Evolutionary conservation across 2,329 filamentous ascomycete species (phyloP).

Genomic region (Aspergillus sp.): DNA sequence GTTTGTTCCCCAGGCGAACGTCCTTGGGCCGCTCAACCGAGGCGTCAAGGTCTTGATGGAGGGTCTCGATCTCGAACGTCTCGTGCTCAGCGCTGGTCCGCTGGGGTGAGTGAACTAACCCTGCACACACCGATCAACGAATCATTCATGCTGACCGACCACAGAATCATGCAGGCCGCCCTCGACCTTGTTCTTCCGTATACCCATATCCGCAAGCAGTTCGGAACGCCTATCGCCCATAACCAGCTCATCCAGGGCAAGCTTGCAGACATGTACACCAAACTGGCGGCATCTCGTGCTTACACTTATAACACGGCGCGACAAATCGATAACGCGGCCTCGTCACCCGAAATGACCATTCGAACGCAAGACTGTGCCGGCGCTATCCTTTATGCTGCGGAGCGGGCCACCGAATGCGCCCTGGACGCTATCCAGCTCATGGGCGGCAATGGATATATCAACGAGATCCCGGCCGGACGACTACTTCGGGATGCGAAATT

Average conservation of each 20-base stretch:
- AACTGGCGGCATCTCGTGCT: conserved; percentile 76
- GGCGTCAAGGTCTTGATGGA: conserved; percentile 95
- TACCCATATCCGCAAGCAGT: conserved; percentile 85
- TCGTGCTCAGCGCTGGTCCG: conserved; percentile 88
- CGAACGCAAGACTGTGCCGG: conserved; percentile 91
- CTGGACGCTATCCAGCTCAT: conserved; percentile 89
- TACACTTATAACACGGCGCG: conserved; percentile 86
- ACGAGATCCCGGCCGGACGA: conserved; percentile 88
- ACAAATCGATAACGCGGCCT: conserved; percentile 71
- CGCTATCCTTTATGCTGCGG: conserved; percentile 88
- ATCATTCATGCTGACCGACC: not conserved
- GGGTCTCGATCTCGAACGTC: conserved; percentile 86
- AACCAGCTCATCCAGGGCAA: conserved; percentile 94
- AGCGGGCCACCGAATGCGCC: conserved; percentile 78
- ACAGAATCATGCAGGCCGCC: conserved; percentile 80
- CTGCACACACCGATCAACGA: not conserved
- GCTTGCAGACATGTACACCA: conserved; percentile 96
- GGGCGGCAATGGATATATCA: conserved; percentile 93
- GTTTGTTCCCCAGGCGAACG: conserved; percentile 79
- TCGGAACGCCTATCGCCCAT: conserved; percentile 79
- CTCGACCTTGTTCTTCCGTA: conserved; percentile 87
- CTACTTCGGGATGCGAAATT: conserved; percentile 76
- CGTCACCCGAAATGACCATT: conserved; percentile 48
- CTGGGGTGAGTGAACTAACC: conserved; percentile 57
- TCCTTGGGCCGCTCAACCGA: conserved; percentile 75